Percentiles rank a stretch among this genome's conserved stretches.
These are phyloP conservation scores for Stromatinia cepivora DNA, from an alignment of 2,329 filamentous ascomycete species.

Conservation along the genomic window DNA sequence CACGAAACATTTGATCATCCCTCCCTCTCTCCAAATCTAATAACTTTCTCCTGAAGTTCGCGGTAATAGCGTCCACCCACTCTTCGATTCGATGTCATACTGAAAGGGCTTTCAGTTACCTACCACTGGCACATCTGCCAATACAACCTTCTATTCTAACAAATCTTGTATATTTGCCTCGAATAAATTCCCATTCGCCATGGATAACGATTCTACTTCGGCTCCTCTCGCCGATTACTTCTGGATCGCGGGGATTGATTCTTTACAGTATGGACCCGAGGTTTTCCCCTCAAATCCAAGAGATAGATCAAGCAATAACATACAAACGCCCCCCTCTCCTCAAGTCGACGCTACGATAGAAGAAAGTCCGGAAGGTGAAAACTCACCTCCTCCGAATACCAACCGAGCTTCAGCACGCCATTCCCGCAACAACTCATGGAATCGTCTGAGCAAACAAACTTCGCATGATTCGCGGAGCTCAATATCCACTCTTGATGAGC, in stretches of 20 bases:
- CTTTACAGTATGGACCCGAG: constrained; percentile 63
- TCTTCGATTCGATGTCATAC: constrained; percentile 21
- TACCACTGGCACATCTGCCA: constrained; percentile 19
- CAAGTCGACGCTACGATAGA: constrained; percentile 59
- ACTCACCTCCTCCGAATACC: constrained; percentile 29
- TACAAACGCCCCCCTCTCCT: constrained; percentile 35
- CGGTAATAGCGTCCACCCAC: constrained; percentile 18
- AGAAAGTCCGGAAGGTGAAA: constrained; percentile 56
- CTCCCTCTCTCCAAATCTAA: constrained; percentile 3
- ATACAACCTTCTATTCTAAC: not conserved
- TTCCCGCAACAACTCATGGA: constrained; percentile 61
- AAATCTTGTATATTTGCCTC: not conserved
- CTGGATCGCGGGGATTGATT: constrained; percentile 72
- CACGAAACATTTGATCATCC: constrained; percentile 5
- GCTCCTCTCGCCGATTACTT: constrained; percentile 72
- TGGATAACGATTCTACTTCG: constrained; percentile 55
- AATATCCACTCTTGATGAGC: constrained; percentile 57
- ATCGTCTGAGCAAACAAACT: constrained; percentile 57
- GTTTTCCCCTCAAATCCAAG: constrained; percentile 41
- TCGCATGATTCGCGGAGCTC: constrained; percentile 53
- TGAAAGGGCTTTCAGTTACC: constrained; percentile 21
- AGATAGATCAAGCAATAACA: constrained; percentile 28
- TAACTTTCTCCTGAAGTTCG: constrained; percentile 18
- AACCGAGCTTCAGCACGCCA: constrained; percentile 50
- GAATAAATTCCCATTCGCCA: constrained; percentile 27